These are phyloP conservation scores for Botrytis porri DNA, from an alignment of 2,329 filamentous ascomycete genomes.

Conservation along the genomic window DNA sequence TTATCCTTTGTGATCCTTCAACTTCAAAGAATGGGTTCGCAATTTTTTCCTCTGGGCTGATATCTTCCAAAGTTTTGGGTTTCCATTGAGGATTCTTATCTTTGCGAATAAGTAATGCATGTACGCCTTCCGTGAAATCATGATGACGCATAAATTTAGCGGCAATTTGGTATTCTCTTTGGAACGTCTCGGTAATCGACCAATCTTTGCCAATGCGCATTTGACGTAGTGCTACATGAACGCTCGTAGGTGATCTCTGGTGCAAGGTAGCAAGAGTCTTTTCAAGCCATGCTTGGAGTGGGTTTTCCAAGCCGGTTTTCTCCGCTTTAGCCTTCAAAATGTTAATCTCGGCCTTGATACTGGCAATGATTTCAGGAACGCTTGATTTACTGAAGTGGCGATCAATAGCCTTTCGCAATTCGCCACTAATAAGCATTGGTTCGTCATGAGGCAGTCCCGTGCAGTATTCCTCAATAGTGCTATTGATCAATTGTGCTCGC, in stretches of 20 bases:
- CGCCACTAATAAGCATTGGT: conserved; percentile 64
- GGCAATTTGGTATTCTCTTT: conserved; percentile 81
- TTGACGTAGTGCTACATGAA: conserved; percentile 80
- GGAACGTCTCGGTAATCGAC: conserved; percentile 82
- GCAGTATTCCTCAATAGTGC: conserved; percentile 86
- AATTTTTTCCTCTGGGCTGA: conserved; percentile 54
- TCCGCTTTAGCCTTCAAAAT: conserved; percentile 33
- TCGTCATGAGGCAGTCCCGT: conserved; percentile 79
- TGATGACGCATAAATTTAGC: conserved; percentile 83
- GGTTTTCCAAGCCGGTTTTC: conserved; percentile 6
- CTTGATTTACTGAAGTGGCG: conserved; percentile 69
- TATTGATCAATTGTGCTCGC: conserved; percentile 72
- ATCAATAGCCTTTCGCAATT: conserved; percentile 78
- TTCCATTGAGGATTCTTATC: conserved; percentile 57
- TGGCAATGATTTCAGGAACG: conserved; percentile 66
- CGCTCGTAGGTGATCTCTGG: conserved; percentile 77
- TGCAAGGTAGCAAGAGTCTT: conserved; percentile 73
- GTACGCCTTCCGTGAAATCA: conserved; percentile 92
- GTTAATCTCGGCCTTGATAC: conserved; percentile 40
- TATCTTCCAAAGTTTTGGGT: conserved; percentile 67
- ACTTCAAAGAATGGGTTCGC: conserved; percentile 66
- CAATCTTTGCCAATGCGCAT: conserved; percentile 74
- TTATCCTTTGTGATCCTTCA: conserved; percentile 47
- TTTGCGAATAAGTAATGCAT: conserved; percentile 65
- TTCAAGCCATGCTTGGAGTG: conserved; percentile 69